A percentile compares a stretch with the other conserved stretches of the same genome.
Conservation (phyloP, 345 rosid species). For the Cardamine chenopodiifolia region DNA sequence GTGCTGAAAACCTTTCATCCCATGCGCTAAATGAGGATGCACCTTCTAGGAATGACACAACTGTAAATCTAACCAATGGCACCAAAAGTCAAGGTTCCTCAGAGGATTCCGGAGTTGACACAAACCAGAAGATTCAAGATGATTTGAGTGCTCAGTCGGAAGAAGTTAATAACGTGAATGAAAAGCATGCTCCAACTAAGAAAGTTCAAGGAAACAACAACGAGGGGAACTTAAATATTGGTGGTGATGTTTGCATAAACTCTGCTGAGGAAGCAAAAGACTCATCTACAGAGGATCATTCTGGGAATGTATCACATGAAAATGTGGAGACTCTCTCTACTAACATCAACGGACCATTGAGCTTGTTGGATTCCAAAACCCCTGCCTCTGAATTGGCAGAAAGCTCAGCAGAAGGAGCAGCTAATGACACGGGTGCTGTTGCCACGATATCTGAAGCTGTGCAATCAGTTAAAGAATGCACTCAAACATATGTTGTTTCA, state of each 20-base stretch:
- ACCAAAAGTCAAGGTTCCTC: slow-evolving; percentile 10
- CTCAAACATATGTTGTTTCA: slow-evolving; percentile 22
- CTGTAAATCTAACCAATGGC: slow-evolving; percentile 16
- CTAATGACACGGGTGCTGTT: slow-evolving; percentile 12
- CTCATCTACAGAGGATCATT: slow-evolving; percentile 22
- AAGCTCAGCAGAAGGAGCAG: slow-evolving; percentile 30
- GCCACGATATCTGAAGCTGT: slow-evolving; percentile 25
- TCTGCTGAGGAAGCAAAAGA: slow-evolving; percentile 40
- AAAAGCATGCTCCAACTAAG: slow-evolving; percentile 26
- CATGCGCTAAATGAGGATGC: slow-evolving; percentile 26
- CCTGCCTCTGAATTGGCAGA: slow-evolving; percentile 32
- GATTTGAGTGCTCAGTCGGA: slow-evolving; percentile 20
- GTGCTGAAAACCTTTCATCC: slow-evolving; percentile 34
- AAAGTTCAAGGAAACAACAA: slow-evolving; percentile 22
- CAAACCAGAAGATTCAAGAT: slow-evolving; percentile 23
- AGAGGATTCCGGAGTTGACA: slow-evolving; percentile 26
- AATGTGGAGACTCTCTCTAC: slow-evolving; percentile 37
- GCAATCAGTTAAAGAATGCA: slow-evolving; percentile 27
- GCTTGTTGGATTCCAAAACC: slow-evolving; percentile 29
- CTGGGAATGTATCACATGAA: slow-evolving; percentile 30
- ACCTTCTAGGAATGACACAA: slow-evolving; percentile 36
- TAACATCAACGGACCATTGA: slow-evolving; percentile 28
- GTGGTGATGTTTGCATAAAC: slow-evolving; percentile 19
- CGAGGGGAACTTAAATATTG: slow-evolving; percentile 23
- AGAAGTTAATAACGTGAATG: slow-evolving; percentile 21